Percentiles rank a stretch among this genome's conserved stretches.
Evolutionary conservation across 306 rosid species (phyloP).

Genomic region (Vigna hirtella): DNA sequence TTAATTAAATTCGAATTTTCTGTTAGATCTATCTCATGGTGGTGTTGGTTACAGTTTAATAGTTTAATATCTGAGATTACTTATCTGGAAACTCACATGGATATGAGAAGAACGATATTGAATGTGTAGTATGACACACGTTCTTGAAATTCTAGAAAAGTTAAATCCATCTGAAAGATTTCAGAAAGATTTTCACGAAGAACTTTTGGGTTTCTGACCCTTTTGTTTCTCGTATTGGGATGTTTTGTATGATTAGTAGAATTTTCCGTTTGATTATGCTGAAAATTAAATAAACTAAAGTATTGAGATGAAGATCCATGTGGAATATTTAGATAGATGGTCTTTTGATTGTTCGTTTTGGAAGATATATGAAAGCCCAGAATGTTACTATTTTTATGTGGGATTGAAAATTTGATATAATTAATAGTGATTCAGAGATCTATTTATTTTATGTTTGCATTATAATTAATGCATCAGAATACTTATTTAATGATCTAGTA

Average conservation of each 20-base stretch:
- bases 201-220: background rate
- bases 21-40: slow-evolving; percentile 39
- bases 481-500: background rate
- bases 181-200: background rate
- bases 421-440: too few relatives aligned
- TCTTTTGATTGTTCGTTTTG: too few relatives aligned
- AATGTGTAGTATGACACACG: background rate
- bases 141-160: background rate
- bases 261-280: background rate
- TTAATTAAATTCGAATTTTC: background rate
- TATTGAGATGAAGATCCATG: background rate
- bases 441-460: background rate
- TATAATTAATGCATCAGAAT: background rate
- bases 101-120: background rate
- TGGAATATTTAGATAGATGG: background rate
- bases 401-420: background rate
- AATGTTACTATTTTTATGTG: background rate
- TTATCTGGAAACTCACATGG: background rate
- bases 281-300: background rate
- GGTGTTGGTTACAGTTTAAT: background rate
- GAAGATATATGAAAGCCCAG: background rate
- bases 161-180: background rate
- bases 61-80: background rate
- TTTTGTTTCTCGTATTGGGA: too few relatives aligned
- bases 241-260: background rate